Evolutionary conservation across 768 basidiomycete genomes (phyloP), one percentile per base, ranked within the genome.

Genomic region (Lentinus brumalis): DNA sequence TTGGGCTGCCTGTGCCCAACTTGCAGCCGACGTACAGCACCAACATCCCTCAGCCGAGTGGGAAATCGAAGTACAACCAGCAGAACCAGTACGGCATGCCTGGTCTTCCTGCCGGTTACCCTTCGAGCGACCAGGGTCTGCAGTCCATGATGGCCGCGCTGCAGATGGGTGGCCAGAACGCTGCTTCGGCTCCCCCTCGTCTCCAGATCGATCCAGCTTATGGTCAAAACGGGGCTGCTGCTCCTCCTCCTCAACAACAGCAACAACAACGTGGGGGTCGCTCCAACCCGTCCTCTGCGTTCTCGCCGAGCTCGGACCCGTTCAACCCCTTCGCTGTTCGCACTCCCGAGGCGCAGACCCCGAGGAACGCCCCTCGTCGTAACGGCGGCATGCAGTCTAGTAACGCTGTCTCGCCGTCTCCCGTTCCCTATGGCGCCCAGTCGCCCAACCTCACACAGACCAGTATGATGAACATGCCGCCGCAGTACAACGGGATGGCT

Each of bases 91-190:
- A 81, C 66, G 87, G 62, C 35, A 83, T 92, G 62, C 88, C 90
- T 26, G 89, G 90, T 2, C 77, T 92, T 54, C 88, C 91, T 12
- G 85, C 88, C 8, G 89, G 90, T 31, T 92, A 92, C 69, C 88
- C 89, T 14, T 84, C 87, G 51, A 91, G 88, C 59, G 91, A 92
- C 69, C 92, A 93, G 73, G 89, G 90, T 16, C 76, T 94, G 55
- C 92, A 92, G 51, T 92, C 91, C 12, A 94, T 94, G 91, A 94
- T 94, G 91, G 92, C 92, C 35, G 89, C 92, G 16, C 76, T 94
- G 65, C 92, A 93, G 74, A 92, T 93, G 91, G 92, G 90, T 64
- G 91, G 89, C 21, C 90, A 92, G 72, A 93, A 91, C 63, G 86
- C 89, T 16, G 89, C 92, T 70, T 86, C 89, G 38, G 90, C 86